Evolutionary conservation across 805 yeast genomes (phyloP).

Genomic region (Ogataea populi-albae): DNA sequence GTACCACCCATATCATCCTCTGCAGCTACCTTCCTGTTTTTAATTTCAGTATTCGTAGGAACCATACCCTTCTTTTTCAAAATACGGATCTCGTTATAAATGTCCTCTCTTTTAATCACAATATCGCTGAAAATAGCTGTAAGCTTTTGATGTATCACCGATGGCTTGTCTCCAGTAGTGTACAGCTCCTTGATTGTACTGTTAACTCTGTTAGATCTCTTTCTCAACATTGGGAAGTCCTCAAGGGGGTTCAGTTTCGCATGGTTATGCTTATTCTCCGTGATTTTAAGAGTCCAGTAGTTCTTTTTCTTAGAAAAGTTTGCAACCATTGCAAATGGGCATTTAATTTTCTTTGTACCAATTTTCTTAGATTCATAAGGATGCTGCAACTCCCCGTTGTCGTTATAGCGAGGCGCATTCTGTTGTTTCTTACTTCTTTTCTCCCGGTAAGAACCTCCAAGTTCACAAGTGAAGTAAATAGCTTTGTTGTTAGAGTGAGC

Average conservation of each 20-base stretch:
- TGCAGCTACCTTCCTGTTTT: slow-evolving; percentile 25
- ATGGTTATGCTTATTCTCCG: slow-evolving; percentile 57
- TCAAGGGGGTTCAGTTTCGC: slow-evolving; percentile 54
- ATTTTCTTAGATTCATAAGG: slow-evolving; percentile 23
- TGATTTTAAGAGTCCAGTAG: slow-evolving; percentile 51
- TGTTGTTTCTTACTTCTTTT: slow-evolving; percentile 36
- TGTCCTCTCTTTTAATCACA: slow-evolving; percentile 54
- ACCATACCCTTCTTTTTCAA: slow-evolving; percentile 46
- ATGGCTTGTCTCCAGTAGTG: slow-evolving; percentile 54
- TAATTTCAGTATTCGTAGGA: slow-evolving; percentile 27
- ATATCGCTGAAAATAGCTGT: slow-evolving; percentile 51
- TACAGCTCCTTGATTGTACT: slow-evolving; percentile 49
- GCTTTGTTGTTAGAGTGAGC: slow-evolving; percentile 59
- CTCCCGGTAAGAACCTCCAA: slow-evolving; percentile 55
- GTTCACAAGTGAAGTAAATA: slow-evolving; percentile 56
- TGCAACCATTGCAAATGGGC: slow-evolving; percentile 62
- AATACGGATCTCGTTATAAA: slow-evolving; percentile 55
- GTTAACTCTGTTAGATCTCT: slow-evolving; percentile 51
- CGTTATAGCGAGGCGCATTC: slow-evolving; percentile 21
- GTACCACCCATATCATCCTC: slow-evolving; percentile 19
- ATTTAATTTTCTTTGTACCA: slow-evolving; percentile 49
- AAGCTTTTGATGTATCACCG: slow-evolving; percentile 50
- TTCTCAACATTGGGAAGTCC: slow-evolving; percentile 56
- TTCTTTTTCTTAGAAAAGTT: slow-evolving; percentile 47
- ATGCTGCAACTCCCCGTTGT: slow-evolving; percentile 21